Conservation (phyloP, 495 filamentous ascomycete genomes). For the Platismatia glauca region DNA sequence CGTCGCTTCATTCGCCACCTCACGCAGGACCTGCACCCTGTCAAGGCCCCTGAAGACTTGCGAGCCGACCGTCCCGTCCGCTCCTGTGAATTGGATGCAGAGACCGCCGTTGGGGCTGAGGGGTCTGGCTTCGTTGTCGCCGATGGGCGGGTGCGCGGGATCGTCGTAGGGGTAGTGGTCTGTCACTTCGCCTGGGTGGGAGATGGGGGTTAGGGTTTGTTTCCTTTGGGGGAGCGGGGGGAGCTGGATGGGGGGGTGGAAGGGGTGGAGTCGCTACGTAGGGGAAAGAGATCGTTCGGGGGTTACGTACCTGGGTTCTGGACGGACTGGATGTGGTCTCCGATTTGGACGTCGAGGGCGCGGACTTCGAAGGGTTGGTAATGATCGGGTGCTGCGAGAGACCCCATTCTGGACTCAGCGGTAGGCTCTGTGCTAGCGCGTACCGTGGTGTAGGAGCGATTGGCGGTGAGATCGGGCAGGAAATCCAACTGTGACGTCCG, state of each 20-base stretch:
- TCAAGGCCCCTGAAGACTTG: background rate
- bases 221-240: background rate
- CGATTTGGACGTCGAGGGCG: background rate
- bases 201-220: background rate
- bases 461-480: background rate
- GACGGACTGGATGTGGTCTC: background rate
- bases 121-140: background rate
- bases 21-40: background rate
- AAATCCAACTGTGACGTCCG: background rate
- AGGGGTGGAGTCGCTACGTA: no score
- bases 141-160: background rate
- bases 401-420: background rate
- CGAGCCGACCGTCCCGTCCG: background rate
- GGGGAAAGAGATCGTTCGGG: background rate
- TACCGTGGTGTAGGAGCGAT: background rate
- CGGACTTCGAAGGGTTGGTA: background rate
- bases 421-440: background rate
- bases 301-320: background rate
- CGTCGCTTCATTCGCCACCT: background rate
- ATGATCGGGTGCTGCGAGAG: background rate
- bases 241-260: background rate
- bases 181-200: background rate
- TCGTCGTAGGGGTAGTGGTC: background rate
- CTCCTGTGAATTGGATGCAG: background rate
- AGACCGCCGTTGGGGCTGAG: background rate